These are phyloP conservation scores for Ascochyta fabae DNA, from an alignment of 2,329 filamentous ascomycete species.

Conservation along the genomic window DNA sequence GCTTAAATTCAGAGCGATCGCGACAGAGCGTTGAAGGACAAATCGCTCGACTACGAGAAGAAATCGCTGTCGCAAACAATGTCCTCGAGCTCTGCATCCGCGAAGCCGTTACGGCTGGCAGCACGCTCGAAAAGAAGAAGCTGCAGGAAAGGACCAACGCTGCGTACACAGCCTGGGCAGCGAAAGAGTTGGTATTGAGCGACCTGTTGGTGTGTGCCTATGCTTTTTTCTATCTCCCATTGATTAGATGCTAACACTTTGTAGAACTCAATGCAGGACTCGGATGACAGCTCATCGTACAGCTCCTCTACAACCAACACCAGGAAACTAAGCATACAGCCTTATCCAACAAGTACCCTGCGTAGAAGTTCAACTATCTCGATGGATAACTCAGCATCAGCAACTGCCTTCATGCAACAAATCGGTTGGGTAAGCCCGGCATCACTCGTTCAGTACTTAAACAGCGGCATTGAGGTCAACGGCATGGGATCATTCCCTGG, in stretches of 20 bases:
- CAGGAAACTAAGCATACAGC: slow-evolving; percentile 10
- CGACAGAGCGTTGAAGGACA: slow-evolving; percentile 12
- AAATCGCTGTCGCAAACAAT: slow-evolving; percentile 14
- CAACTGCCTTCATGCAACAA: slow-evolving; percentile 18
- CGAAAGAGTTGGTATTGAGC: slow-evolving; percentile 12
- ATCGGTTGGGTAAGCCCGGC: slow-evolving; percentile 19
- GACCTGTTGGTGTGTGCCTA: slow-evolving; percentile 9
- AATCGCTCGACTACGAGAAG: slow-evolving; percentile 8
- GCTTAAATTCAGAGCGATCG: slow-evolving; percentile 6
- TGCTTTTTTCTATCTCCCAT: background rate
- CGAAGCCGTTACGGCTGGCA: slow-evolving; percentile 14
- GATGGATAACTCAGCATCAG: slow-evolving; percentile 9
- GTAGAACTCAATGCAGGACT: slow-evolving; percentile 14
- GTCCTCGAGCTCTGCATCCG: slow-evolving; percentile 17
- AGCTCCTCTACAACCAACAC: slow-evolving; percentile 8
- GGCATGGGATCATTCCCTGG: slow-evolving; percentile 14
- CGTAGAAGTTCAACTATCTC: slow-evolving; percentile 9
- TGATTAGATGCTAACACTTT: background rate
- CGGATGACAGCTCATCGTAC: slow-evolving; percentile 17
- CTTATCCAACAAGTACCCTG: slow-evolving; percentile 14
- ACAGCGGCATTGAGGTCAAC: slow-evolving; percentile 18
- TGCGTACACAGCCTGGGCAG: slow-evolving; percentile 16
- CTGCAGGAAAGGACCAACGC: slow-evolving; percentile 18
- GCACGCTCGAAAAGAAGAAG: slow-evolving; percentile 13
- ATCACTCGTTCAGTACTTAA: slow-evolving; percentile 16